Percentiles rank a stretch among this genome's conserved stretches.
phyloP scores from a whole-genome alignment of 148 eudicot species.

The Rhododendron molle region DNA sequence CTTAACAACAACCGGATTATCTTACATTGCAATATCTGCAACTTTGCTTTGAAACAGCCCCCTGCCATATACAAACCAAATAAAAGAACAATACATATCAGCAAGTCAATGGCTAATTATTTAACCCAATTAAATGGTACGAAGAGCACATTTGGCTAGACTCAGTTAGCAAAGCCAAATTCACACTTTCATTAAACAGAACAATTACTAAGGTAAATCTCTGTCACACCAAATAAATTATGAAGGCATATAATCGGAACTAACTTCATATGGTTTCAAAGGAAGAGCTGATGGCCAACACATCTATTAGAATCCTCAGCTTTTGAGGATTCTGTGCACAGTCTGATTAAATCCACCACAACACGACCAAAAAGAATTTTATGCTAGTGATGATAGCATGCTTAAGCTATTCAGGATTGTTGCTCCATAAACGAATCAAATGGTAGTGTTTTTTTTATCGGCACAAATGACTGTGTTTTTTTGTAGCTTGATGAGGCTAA shows the following conservation, averaged over 20 bases:
- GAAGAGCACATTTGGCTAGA: neutral
- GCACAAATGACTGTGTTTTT: too few relatives aligned
- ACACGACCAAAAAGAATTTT: neutral
- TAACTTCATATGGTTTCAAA: neutral
- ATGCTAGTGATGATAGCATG: too few relatives aligned
- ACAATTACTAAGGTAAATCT: neutral
- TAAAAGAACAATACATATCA: neutral
- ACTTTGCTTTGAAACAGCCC: conserved; percentile 25
- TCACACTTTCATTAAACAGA: neutral
- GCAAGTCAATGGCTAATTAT: neutral
- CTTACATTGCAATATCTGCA: conserved; percentile 87
- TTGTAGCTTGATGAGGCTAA: too few relatives aligned
- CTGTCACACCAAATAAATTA: neutral
- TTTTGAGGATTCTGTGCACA: neutral
- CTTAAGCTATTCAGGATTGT: too few relatives aligned
- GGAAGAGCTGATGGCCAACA: neutral
- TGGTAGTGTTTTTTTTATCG: too few relatives aligned
- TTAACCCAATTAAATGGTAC: neutral
- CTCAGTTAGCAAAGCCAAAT: neutral
- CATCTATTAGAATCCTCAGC: neutral
- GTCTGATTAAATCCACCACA: neutral
- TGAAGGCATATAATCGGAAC: neutral
- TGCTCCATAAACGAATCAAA: too few relatives aligned
- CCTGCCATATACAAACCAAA: conserved; percentile 36
- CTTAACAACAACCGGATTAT: conserved; percentile 12